Percentiles rank a stretch among this genome's conserved stretches.
phyloP scores from a whole-genome alignment of 495 filamentous ascomycete species.

The Hypomontagnella monticulosa region DNA sequence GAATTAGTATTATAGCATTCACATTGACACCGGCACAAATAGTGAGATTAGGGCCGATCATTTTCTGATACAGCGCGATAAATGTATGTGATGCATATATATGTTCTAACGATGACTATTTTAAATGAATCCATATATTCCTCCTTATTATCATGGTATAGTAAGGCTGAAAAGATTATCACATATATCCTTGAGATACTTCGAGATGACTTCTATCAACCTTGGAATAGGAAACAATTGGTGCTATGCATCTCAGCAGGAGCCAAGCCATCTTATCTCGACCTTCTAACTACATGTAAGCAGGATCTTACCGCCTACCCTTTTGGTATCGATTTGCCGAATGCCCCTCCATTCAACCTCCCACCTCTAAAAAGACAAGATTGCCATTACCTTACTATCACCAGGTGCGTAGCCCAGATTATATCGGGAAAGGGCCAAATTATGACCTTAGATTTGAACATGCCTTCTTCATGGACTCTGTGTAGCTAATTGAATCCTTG shows the following conservation, averaged over 20 bases:
- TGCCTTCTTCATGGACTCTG: not conserved
- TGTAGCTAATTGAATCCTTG: not conserved
- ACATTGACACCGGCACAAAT: no score
- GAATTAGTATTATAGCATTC: no score
- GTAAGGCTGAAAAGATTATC: no score
- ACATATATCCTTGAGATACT: no score
- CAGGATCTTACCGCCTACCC: constrained; percentile 11
- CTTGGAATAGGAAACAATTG: no score
- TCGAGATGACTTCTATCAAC: no score
- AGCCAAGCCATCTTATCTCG: not conserved
- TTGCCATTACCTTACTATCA: not conserved
- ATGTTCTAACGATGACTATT: not conserved
- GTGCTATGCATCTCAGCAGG: no score
- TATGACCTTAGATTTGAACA: not conserved
- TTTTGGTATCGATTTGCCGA: constrained; percentile 1
- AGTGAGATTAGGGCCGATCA: no score
- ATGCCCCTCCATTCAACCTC: constrained; percentile 23
- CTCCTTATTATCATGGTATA: not conserved
- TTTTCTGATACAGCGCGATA: no score
- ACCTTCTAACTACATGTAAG: constrained; percentile 2
- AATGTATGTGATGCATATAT: no score
- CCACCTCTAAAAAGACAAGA: constrained; percentile 7
- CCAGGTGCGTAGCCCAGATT: not conserved
- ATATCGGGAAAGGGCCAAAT: no score
- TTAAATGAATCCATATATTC: not conserved